Evolutionary conservation across 164 flowering plant genomes (phyloP).

Genomic region (Hamamelis virginiana): DNA sequence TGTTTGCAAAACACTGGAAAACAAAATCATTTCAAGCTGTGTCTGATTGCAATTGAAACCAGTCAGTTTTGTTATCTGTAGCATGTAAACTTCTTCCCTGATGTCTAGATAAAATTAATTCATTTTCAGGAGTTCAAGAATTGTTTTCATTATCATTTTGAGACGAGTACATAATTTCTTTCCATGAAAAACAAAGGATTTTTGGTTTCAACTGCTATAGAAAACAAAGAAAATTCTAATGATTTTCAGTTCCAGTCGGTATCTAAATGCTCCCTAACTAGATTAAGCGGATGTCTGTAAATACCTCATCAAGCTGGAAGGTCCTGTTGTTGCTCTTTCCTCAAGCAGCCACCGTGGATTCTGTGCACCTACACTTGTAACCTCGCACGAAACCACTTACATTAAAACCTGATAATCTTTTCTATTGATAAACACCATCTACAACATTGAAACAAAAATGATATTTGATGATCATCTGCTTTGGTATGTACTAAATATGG

Average conservation of each 20-base stretch:
- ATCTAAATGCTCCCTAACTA: not conserved
- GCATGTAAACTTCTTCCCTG: too few relatives aligned
- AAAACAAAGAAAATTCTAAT: too few relatives aligned
- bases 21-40: too few relatives aligned
- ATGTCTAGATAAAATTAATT: not conserved
- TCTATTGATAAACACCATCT: not conserved
- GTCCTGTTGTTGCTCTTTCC: slow-evolving; percentile 2
- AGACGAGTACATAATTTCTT: not conserved
- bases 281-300: not conserved
- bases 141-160: too few relatives aligned
- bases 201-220: not conserved
- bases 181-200: not conserved
- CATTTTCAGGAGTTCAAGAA: not conserved
- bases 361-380: not conserved
- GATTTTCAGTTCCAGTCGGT: too few relatives aligned
- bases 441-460: not conserved
- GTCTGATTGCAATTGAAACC: too few relatives aligned
- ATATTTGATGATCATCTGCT: too few relatives aligned
- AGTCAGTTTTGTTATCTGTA: too few relatives aligned
- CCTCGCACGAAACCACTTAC: not conserved
- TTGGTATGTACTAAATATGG: not conserved
- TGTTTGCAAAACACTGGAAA: too few relatives aligned
- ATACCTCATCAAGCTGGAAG: slow-evolving; percentile 5
- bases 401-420: not conserved
- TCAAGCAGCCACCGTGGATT: slow-evolving; percentile 5